Evolutionary conservation across 495 filamentous ascomycete genomes (phyloP), one percentile per base, ranked within the genome.

Genomic region (Aspergillus kassunensis): DNA sequence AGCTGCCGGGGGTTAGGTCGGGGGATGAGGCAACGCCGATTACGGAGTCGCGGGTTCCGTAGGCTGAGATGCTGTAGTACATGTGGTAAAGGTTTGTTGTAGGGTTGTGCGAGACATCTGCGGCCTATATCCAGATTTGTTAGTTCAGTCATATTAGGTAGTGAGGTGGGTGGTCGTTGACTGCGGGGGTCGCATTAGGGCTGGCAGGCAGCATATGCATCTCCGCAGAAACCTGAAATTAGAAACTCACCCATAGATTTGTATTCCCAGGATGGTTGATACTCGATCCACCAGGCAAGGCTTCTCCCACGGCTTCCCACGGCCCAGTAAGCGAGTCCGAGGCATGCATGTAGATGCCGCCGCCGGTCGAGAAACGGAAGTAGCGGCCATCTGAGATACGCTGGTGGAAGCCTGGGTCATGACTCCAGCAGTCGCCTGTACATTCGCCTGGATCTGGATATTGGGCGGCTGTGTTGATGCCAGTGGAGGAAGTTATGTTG

Each of bases 351-450:
- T 27, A 12, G 29, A 55, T 55, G 6, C 45, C 45, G 18, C n/a
- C 10, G 8, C 52, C 52, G 4, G 52, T 37, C 7, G 44, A 20
- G 23, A 55, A 55, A 25, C 52, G 52, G 19, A 55, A 49, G 36
- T 49, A 55, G 13, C 9, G 30, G 15, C 45, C 43, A 13, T 55
- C 52, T 6, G 34, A 25, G 24, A 16, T 31, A 29, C 52, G 52
- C 9, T 34, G 44, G 30, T 21, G 18, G 19, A 55, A 15, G 11
- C 40, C 42, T 21, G 52, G 52, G 21, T 55, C 52, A 16, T 49
- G 44, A 10, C 27, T 31, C 44, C 45, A 49, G 45, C 52, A 55
- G 37, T 31, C 30, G 10, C 52, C 52, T 9, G 45, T 29, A 27
- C 52, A 55, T 18, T 36, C n/a, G 6, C 39, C 45, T 4, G 52